These are phyloP conservation scores for Tetraselmis chui DNA, from an alignment of 139 green algal genomes.

Conservation along the genomic window DNA sequence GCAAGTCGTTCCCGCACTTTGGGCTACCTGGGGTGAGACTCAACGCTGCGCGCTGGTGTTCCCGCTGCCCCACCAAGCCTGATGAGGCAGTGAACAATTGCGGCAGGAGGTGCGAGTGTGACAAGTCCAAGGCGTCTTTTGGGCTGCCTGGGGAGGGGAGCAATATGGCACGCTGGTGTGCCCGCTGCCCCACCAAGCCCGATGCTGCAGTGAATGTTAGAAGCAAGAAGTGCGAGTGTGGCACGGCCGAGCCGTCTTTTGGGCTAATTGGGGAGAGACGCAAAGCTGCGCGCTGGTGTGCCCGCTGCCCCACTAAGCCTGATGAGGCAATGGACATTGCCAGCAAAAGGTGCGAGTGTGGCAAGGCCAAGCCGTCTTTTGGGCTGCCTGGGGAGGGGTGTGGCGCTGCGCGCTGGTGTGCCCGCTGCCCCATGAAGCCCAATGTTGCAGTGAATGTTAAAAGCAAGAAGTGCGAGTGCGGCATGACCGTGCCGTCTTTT, in stretches of 20 bases:
- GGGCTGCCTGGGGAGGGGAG: not conserved
- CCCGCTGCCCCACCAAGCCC: not conserved
- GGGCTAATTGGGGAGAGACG: not conserved
- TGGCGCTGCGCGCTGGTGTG: not conserved
- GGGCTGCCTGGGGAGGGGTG: not conserved
- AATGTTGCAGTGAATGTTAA: not conserved
- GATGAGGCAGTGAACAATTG: not conserved
- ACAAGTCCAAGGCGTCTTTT: not conserved
- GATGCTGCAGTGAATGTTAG: not conserved
- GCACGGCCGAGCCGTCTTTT: not conserved
- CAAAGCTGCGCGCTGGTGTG: not conserved
- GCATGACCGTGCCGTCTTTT: not conserved
- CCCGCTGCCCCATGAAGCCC: not conserved
- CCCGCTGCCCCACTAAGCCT: not conserved
- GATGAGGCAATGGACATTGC: not conserved
- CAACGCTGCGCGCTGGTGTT: not conserved
- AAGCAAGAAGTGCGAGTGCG: not conserved
- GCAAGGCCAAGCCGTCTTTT: not conserved
- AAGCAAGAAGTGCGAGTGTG: not conserved
- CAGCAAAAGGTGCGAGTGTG: not conserved
- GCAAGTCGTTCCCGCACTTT: not conserved
- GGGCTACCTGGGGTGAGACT: not conserved
- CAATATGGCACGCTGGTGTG: not conserved
- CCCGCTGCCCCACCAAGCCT: not conserved
- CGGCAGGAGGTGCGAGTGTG: not conserved